Evolutionary conservation across 345 rosid species (phyloP).

Genomic region (Corchorus olitorius): DNA sequence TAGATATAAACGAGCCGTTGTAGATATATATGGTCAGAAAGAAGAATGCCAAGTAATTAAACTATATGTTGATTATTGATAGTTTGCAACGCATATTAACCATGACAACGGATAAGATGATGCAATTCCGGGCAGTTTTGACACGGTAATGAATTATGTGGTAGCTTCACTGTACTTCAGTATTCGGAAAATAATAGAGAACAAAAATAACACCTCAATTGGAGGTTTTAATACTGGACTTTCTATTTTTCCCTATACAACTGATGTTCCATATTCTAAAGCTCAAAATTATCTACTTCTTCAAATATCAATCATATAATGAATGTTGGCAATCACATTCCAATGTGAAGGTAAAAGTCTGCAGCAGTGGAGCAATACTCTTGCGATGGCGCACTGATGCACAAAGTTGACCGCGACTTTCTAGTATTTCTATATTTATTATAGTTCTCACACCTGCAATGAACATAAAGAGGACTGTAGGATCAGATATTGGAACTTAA

Average conservation of each 20-base stretch:
- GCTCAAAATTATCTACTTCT: background rate
- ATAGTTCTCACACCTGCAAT: slow-evolving; percentile 32
- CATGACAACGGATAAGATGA: no score
- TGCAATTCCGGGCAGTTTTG: no score
- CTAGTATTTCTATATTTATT: background rate
- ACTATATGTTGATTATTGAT: no score
- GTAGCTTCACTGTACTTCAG: no score
- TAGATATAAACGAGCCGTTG: no score
- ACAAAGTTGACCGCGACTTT: background rate
- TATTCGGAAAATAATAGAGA: no score
- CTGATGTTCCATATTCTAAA: background rate
- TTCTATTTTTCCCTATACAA: slow-evolving; percentile 19
- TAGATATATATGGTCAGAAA: no score
- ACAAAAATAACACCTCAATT: slow-evolving; percentile 22
- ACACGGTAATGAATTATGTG: background rate
- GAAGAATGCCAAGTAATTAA: no score
- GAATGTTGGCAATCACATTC: background rate
- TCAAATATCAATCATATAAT: background rate
- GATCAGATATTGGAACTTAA: background rate
- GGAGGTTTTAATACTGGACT: slow-evolving; percentile 10
- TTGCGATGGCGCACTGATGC: background rate
- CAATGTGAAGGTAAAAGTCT: background rate
- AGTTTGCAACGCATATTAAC: no score
- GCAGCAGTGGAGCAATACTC: background rate
- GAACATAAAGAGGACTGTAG: background rate